These are phyloP conservation scores for Boletus fagicola DNA, from an alignment of 768 basidiomycete species.

Conservation along the genomic window DNA sequence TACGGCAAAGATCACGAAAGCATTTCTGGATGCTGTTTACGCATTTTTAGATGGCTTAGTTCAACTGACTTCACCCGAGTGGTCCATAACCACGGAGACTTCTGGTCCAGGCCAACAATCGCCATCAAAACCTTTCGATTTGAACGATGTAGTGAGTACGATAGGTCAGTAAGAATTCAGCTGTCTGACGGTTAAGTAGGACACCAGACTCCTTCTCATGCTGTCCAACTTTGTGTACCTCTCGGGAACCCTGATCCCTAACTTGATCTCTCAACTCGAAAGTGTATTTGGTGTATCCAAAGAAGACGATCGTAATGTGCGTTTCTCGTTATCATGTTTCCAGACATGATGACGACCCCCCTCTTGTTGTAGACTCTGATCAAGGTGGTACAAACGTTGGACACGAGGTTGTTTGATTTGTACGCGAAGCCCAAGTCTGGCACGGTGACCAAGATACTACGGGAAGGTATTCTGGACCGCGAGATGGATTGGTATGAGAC, in stretches of 20 bases:
- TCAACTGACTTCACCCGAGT: constrained; percentile 72
- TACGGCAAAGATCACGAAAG: constrained; percentile 70
- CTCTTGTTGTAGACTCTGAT: constrained; percentile 53
- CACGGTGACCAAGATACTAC: constrained; percentile 63
- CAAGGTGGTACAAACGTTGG: constrained; percentile 78
- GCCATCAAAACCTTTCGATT: constrained; percentile 44
- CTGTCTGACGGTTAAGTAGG: constrained; percentile 46
- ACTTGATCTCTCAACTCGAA: constrained; percentile 79
- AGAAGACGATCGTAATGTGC: constrained; percentile 67
- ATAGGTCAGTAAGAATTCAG: not conserved
- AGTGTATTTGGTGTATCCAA: constrained; percentile 70
- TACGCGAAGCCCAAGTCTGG: constrained; percentile 82
- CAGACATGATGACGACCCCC: not conserved
- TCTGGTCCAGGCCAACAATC: constrained; percentile 14
- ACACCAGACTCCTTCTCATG: constrained; percentile 82
- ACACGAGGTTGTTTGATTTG: constrained; percentile 85
- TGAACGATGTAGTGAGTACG: constrained; percentile 56
- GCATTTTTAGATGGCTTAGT: constrained; percentile 85
- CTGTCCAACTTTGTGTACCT: constrained; percentile 86
- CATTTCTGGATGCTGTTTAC: constrained; percentile 84
- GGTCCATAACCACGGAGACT: constrained; percentile 33
- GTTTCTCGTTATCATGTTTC: constrained; percentile 6
- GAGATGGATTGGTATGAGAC: constrained; percentile 95
- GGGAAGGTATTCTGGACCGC: constrained; percentile 73
- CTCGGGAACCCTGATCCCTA: constrained; percentile 65